These are phyloP conservation scores for thale cress (Arabidopsis thaliana) DNA, from an alignment of 345 rosid species.

Conservation along the genomic window DNA sequence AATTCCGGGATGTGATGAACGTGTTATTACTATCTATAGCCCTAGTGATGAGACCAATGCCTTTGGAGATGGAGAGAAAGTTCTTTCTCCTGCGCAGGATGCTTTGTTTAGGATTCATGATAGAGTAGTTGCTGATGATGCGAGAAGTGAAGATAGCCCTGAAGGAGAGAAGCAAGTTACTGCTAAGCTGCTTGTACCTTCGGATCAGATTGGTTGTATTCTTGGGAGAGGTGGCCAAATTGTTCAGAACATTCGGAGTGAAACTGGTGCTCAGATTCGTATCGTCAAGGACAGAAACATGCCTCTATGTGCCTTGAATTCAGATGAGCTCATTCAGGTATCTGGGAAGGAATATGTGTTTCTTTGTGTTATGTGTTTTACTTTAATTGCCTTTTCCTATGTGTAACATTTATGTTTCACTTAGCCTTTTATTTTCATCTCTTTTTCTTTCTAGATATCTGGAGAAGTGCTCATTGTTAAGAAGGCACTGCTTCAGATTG, in stretches of 20 bases:
- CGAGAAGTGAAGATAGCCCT: conserved; percentile 63
- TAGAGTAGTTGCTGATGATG: conserved; percentile 74
- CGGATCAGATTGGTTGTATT: conserved; percentile 97
- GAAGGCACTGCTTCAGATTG: conserved; percentile 82
- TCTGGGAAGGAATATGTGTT: not conserved
- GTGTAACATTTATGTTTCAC: not conserved
- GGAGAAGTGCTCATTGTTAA: conserved; percentile 84
- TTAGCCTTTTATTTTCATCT: not conserved
- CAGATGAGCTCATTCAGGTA: conserved; percentile 98
- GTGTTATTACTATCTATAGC: conserved; percentile 92
- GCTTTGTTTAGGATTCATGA: conserved; percentile 90
- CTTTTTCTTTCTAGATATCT: conserved; percentile 57
- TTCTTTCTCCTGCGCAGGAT: conserved; percentile 87
- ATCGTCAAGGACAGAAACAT: conserved; percentile 87
- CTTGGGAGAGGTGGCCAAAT: conserved; percentile 97
- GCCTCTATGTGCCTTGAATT: conserved; percentile 80
- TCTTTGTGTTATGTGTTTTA: not conserved
- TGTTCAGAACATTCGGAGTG: conserved; percentile 82
- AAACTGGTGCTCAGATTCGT: conserved; percentile 91
- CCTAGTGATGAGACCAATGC: conserved; percentile 82
- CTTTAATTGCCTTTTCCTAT: not conserved
- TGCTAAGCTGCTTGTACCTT: conserved; percentile 89
- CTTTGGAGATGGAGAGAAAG: conserved; percentile 58
- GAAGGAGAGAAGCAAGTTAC: conserved; percentile 64
- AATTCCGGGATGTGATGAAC: conserved; percentile 79